Evolutionary conservation across 768 basidiomycete species (phyloP), one percentile per base, ranked within the genome.

Genomic region (Xerocomus brunneocitrinus): DNA sequence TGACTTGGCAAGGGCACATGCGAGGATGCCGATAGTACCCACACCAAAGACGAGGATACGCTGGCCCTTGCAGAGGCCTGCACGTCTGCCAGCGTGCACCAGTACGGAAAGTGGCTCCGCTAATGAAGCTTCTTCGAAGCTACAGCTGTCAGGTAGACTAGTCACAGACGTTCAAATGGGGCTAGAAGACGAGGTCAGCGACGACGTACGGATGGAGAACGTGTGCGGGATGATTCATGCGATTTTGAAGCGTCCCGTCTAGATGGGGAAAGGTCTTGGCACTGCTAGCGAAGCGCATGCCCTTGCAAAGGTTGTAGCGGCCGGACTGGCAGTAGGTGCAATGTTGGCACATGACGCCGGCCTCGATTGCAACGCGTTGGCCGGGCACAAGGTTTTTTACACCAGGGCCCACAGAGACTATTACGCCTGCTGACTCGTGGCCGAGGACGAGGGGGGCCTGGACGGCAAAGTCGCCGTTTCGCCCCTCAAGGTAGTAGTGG

Each of bases 61-160:
- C 53, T 90, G 83, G 31, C 85, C 84, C 8, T 76, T 62, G 32
- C 59, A 52, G 53, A 76, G 69, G 42, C 67, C 43, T 8, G 75
- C 76, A 36, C 82, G 78, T 39, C 77, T 73, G 6, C 75, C 71
- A 28, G 82, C 82, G 55, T 84, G 82, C 49, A 95, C 77, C 62
- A 95, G 79, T 61, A 98, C 95, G 42, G 90, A 91, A 54, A 98
- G 85, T 25, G 95, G 95, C 68, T 98, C 95, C 8, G 94, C 92
- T 54, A 98, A 79, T 6, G 94, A 84, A 19, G 89, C 95, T 59
- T 83, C 79, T 58, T 92, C 88, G 63, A 84, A 91, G 35, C 85
- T 77, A 67, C 85, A 82, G 60, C 68, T 73, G 58, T 90, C 84
- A 24, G 94, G 91, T 24, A 97, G 74, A 24, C 89, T 91, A 61